Base-by-base conservation (phyloP, 306 rosid species). In the Dryas alaskensis region DNA sequence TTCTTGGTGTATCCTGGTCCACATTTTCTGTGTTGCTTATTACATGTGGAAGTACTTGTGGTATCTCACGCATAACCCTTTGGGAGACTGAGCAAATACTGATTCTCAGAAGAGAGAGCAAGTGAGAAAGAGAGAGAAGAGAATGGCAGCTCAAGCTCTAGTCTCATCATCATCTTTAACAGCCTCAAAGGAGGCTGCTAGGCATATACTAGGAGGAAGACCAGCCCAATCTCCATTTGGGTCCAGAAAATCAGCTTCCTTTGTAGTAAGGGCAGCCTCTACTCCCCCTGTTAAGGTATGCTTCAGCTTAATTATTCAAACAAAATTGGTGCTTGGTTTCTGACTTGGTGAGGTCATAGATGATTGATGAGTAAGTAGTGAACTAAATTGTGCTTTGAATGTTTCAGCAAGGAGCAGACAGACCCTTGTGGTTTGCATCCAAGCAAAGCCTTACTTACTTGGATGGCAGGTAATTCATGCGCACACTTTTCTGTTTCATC, bases 401-500 rank as follows among this genome's bases (percentile, higher is more conserved):
- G 4, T 46, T 81, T 85, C 87, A 94, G 97, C 97, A 89, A 92
- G 96, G 97, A 76, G 92, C 90, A 8, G 82, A 91, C 58, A 87
- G 98, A 63, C 95, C 55, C 1, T 81, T 94, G 80, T 94, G 98
- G 98, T 91, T 92, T 71, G 98, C 98, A n/a, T 94, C 98, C 75
- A 89, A 94, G 80, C 98, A 94, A 67, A 91, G 97, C 64, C 98
- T 94, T 69, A 13, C 98, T 73, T 94, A 94, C 91, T 84, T 94
- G 88, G 97, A 94, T 73, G 98, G 98, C 83, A 94, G 98, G 98
- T 94, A 87, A 67, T 43, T 12, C 37, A 31, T 31, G 22, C 22
- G 22, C 22, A 22, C 22, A 22, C 22, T 22, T 22, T 22, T 31
- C 37, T 31, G 2, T 2, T 31, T 31, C 37, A 31, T 31, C 37